phyloP scores from a whole-genome alignment of 2,329 filamentous ascomycete species.

The Clonostachys solani region DNA sequence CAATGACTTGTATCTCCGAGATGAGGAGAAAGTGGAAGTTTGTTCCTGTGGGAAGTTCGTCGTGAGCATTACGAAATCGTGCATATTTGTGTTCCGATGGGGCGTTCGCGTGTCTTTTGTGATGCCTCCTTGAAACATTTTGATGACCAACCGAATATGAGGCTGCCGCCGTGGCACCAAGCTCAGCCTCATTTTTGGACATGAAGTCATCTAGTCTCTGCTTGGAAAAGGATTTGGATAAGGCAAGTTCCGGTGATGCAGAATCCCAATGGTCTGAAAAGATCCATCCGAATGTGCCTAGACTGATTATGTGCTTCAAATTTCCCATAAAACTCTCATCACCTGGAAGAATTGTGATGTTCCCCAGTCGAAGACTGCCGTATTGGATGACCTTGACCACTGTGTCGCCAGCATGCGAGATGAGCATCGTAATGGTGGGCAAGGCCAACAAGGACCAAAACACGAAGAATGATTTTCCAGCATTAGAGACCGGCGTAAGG shows the following conservation, averaged over 20 bases:
- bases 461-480: conserved; percentile 84
- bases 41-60: conserved; percentile 33
- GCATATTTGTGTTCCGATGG: conserved; percentile 10
- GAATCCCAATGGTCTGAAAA: conserved; percentile 17
- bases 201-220: background rate
- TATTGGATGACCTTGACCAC: conserved; percentile 62
- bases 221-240: too few species aligned
- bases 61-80: conserved; percentile 25
- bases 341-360: conserved; percentile 56
- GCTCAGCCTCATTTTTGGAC: background rate
- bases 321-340: conserved; percentile 43
- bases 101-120: too few species aligned
- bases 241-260: background rate
- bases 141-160: too few species aligned
- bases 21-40: conserved; percentile 64
- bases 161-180: background rate
- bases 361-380: conserved; percentile 50
- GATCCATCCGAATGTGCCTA: conserved; percentile 34
- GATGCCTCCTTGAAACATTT: too few species aligned
- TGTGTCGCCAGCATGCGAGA: conserved; percentile 80
- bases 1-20: conserved; percentile 64
- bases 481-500: conserved; percentile 68
- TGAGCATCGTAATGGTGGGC: conserved; percentile 83
- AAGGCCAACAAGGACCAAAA: conserved; percentile 85
- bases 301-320: conserved; percentile 35